These are phyloP conservation scores for Cladosporium sp. DNA, from an alignment of 2,329 filamentous ascomycete species.

Conservation along the genomic window DNA sequence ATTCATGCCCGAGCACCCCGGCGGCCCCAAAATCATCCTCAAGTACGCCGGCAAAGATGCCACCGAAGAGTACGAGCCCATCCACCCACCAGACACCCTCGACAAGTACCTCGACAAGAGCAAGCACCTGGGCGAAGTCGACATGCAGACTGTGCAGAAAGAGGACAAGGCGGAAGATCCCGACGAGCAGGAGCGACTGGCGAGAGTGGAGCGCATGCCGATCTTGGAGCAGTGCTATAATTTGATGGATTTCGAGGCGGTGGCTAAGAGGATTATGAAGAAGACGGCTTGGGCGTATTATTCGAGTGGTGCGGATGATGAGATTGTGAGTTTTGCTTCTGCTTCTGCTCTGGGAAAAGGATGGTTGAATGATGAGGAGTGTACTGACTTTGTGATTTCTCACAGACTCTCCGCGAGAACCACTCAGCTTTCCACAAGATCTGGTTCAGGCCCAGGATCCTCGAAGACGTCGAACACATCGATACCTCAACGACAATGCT, in stretches of 20 bases:
- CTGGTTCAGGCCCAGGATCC: conserved; percentile 88
- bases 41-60: conserved; percentile 97
- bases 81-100: conserved; percentile 85
- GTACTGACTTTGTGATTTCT: conserved; percentile 26
- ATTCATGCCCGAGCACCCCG: conserved; percentile 87
- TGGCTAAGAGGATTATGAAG: conserved; percentile 90
- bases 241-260: conserved; percentile 87
- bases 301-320: conserved; percentile 86
- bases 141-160: conserved; percentile 76
- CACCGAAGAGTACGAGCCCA: conserved; percentile 87
- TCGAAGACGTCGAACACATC: conserved; percentile 85
- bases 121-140: conserved; percentile 86
- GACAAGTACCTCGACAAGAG: conserved; percentile 77
- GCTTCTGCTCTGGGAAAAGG: neutral
- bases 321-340: conserved; percentile 63
- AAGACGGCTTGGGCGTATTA: conserved; percentile 98
- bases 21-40: conserved; percentile 88
- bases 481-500: conserved; percentile 93
- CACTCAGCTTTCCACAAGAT: conserved; percentile 95
- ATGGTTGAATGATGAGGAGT: neutral
- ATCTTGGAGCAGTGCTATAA: conserved; percentile 87
- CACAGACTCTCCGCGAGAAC: conserved; percentile 88
- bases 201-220: conserved; percentile 70
- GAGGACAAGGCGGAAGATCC: conserved; percentile 69
- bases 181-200: conserved; percentile 72